These are phyloP conservation scores for Claviceps lovelessii DNA, from an alignment of 2,329 filamentous ascomycete genomes.

Conservation along the genomic window DNA sequence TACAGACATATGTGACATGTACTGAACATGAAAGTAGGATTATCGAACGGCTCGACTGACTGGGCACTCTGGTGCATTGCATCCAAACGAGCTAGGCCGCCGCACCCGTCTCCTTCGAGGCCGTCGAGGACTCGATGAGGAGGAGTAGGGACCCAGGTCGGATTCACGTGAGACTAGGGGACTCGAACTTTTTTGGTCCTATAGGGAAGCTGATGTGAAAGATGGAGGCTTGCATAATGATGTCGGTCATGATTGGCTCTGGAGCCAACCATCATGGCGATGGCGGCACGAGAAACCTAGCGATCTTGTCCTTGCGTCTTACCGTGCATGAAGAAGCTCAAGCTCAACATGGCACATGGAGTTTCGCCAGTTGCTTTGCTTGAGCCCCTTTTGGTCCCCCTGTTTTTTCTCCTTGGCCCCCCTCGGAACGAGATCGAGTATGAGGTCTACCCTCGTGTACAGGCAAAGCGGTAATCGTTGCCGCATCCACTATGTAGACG, in stretches of 20 bases:
- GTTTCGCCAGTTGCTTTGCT: not conserved
- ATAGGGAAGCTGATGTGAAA: not conserved
- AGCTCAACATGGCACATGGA: not conserved
- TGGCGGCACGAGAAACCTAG: not conserved
- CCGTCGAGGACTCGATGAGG: not conserved
- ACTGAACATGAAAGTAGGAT: not conserved
- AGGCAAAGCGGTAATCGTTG: not conserved
- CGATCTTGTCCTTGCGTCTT: not conserved
- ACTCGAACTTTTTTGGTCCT: not conserved
- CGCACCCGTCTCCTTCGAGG: not conserved
- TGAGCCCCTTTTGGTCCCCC: not conserved
- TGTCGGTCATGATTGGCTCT: slow-evolving; percentile 1
- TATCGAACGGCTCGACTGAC: not conserved
- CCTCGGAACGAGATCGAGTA: no score
- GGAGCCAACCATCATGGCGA: not conserved
- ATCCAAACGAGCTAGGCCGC: not conserved
- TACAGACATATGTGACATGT: not conserved
- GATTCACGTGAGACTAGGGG: not conserved
- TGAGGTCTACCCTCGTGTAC: not conserved
- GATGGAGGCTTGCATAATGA: slow-evolving; percentile 1
- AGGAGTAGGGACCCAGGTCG: not conserved
- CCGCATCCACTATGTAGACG: not conserved
- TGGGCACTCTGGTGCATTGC: not conserved
- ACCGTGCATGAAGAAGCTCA: not conserved
- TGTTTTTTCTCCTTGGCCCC: not conserved